Evolutionary conservation across 257 asterid genomes (phyloP).

Genomic region (Knoxia roxburghii): DNA sequence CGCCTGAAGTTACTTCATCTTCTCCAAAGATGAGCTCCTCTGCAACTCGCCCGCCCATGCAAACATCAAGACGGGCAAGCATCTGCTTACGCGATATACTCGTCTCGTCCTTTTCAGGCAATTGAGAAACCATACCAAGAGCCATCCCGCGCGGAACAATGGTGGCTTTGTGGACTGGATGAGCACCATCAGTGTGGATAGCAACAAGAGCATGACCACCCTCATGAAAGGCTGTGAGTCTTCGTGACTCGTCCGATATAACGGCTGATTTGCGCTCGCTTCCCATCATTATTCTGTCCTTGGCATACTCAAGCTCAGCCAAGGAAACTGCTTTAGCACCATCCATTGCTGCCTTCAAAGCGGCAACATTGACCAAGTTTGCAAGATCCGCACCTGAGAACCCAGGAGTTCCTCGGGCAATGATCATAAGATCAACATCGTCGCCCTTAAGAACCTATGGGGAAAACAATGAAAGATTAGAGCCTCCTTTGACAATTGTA

Average conservation of each 20-base stretch:
- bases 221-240: slow-evolving; percentile 80
- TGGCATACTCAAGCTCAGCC: slow-evolving; percentile 83
- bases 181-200: slow-evolving; percentile 76
- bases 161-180: slow-evolving; percentile 87
- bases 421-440: slow-evolving; percentile 76
- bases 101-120: slow-evolving; percentile 79
- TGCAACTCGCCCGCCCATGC: slow-evolving; percentile 93
- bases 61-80: slow-evolving; percentile 78
- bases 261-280: slow-evolving; percentile 91
- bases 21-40: slow-evolving; percentile 90
- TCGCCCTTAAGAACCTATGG: slow-evolving; percentile 81
- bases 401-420: slow-evolving; percentile 90
- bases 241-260: slow-evolving; percentile 69
- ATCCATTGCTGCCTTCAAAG: slow-evolving; percentile 88
- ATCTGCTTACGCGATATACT: slow-evolving; percentile 74
- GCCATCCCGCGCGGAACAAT: slow-evolving; percentile 87
- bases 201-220: slow-evolving; percentile 97
- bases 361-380: slow-evolving; percentile 78
- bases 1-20: slow-evolving; percentile 82
- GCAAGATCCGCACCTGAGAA: slow-evolving; percentile 98
- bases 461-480: slow-evolving; percentile 11
- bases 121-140: slow-evolving; percentile 85
- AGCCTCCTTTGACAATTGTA: background rate
- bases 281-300: slow-evolving; percentile 94
- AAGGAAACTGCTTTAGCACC: slow-evolving; percentile 70